A percentile compares a stretch with the other conserved stretches of the same genome.
Conservation (phyloP, 345 rosid genomes). For the Noccaea bulbosa region DNA sequence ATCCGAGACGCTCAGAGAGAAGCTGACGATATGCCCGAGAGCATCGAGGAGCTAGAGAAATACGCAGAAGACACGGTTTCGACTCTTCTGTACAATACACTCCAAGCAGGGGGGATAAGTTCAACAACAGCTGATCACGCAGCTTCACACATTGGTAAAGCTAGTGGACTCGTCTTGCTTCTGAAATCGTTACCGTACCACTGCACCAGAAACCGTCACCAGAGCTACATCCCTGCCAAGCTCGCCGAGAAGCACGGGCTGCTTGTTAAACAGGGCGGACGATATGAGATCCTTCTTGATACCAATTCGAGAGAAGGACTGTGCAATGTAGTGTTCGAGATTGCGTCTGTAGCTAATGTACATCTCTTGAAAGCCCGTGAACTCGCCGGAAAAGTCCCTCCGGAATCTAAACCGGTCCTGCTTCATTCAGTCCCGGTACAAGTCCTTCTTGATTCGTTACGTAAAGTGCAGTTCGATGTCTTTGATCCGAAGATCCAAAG, state of each 20-base stretch:
- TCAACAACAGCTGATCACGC: conserved; percentile 87
- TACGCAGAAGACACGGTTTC: conserved; percentile 86
- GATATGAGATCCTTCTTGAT: conserved; percentile 60
- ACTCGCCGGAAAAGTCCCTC: conserved; percentile 63
- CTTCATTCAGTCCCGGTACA: conserved; percentile 83
- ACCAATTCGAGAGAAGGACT: conserved; percentile 65
- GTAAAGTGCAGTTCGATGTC: conserved; percentile 72
- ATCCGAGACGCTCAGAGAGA: conserved; percentile 75
- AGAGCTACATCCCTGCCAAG: conserved; percentile 62
- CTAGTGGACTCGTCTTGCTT: conserved; percentile 84
- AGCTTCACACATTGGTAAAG: conserved; percentile 92
- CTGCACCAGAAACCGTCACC: conserved; percentile 71
- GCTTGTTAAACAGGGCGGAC: conserved; percentile 66
- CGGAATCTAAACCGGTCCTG: conserved; percentile 72
- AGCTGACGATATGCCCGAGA: conserved; percentile 66
- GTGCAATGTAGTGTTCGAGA: conserved; percentile 72
- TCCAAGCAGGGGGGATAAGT: conserved; percentile 83
- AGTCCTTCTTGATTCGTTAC: conserved; percentile 66
- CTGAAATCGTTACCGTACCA: conserved; percentile 85
- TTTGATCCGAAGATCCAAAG: conserved; percentile 74
- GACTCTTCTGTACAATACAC: conserved; percentile 75
- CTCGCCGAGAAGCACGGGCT: conserved; percentile 79
- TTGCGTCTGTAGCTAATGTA: conserved; percentile 83
- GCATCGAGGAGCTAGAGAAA: conserved; percentile 72
- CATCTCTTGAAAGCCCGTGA: conserved; percentile 87